These are phyloP conservation scores for Lepiota subincarnata DNA, from an alignment of 768 basidiomycete species.

Conservation along the genomic window DNA sequence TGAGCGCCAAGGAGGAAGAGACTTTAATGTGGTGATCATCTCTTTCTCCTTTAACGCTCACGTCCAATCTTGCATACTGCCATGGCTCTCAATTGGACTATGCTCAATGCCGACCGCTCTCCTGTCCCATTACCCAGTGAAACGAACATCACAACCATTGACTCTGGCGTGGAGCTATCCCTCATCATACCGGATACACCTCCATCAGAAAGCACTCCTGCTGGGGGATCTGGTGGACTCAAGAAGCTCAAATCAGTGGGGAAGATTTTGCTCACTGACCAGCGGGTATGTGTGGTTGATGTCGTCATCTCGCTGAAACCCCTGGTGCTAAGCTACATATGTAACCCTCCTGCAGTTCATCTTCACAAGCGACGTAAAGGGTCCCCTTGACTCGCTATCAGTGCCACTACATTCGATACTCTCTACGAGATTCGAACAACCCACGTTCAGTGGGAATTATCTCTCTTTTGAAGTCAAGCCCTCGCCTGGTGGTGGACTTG, in stretches of 20 bases:
- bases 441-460: constrained; percentile 66
- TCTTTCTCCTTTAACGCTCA: constrained; percentile 9
- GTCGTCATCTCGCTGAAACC: background rate
- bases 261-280: constrained; percentile 62
- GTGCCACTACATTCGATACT: constrained; percentile 64
- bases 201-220: constrained; percentile 34
- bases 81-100: constrained; percentile 82
- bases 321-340: background rate
- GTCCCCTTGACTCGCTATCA: constrained; percentile 43
- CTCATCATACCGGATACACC: constrained; percentile 54
- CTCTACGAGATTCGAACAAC: constrained; percentile 72
- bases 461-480: constrained; percentile 65
- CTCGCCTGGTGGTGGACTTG: constrained; percentile 61
- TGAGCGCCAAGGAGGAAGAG: background rate
- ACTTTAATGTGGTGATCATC: constrained; percentile 10
- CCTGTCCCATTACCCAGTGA: constrained; percentile 68
- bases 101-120: constrained; percentile 52
- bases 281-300: constrained; percentile 52
- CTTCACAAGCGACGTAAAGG: constrained; percentile 41
- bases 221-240: constrained; percentile 51
- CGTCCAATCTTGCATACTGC: background rate
- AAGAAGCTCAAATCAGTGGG: constrained; percentile 61
- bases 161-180: constrained; percentile 53
- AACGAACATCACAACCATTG: constrained; percentile 49
- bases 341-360: constrained; percentile 51